Conservation (phyloP, 345 rosid genomes). For the Murraya paniculata region DNA sequence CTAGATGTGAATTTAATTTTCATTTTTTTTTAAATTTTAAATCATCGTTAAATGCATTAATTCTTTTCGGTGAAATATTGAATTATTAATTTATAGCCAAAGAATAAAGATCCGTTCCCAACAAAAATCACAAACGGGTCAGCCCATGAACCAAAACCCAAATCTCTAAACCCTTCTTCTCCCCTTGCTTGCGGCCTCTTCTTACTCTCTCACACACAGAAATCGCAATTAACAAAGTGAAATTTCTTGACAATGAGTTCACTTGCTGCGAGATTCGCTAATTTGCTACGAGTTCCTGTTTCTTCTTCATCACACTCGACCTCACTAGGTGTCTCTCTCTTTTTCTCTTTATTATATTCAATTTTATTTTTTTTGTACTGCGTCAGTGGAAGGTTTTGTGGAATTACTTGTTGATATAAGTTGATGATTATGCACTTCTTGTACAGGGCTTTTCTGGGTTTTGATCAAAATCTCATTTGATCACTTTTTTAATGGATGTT, state of each 20-base stretch:
- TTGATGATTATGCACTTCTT: not conserved
- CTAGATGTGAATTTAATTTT: not conserved
- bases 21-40: too few relatives aligned
- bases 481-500: not conserved
- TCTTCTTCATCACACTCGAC: not conserved
- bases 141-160: not conserved
- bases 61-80: too few relatives aligned
- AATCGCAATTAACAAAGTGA: not conserved
- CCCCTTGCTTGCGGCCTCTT: not conserved
- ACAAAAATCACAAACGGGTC: not conserved
- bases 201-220: not conserved
- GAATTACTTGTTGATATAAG: not conserved
- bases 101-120: too few relatives aligned
- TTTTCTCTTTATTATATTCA: not conserved
- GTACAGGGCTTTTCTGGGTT: not conserved
- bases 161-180: constrained; percentile 23
- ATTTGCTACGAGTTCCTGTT: constrained; percentile 23
- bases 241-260: constrained; percentile 30
- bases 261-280: constrained; percentile 29
- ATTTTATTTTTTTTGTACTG: not conserved
- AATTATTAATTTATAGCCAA: too few relatives aligned
- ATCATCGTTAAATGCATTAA: too few relatives aligned
- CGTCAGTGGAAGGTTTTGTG: not conserved
- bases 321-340: constrained; percentile 31
- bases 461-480: not conserved